Conservation (phyloP, 2,329 filamentous ascomycete genomes). For the Epichloe bromicola region DNA sequence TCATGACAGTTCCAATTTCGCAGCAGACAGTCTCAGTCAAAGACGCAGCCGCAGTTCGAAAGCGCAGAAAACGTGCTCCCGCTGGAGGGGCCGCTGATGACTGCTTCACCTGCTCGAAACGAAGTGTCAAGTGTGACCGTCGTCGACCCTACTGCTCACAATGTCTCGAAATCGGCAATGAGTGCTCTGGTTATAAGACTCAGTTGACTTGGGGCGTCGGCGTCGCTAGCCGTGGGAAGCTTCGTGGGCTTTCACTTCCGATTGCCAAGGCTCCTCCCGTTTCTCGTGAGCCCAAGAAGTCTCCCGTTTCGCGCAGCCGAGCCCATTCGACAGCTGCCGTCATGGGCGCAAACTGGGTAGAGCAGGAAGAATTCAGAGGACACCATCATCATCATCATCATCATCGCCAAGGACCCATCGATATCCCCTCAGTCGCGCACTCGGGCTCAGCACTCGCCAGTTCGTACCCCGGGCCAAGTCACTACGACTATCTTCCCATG, state of each 20-base stretch:
- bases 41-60: slow-evolving; percentile 39
- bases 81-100: slow-evolving; percentile 84
- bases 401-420: slow-evolving; percentile 18
- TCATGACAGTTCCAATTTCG: slow-evolving; percentile 37
- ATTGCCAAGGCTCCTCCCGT: slow-evolving; percentile 49
- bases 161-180: slow-evolving; percentile 81
- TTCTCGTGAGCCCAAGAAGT: slow-evolving; percentile 35
- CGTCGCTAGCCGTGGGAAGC: slow-evolving; percentile 88
- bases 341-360: slow-evolving; percentile 15
- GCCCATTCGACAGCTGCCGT: slow-evolving; percentile 30
- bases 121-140: slow-evolving; percentile 76
- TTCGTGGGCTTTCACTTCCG: slow-evolving; percentile 71
- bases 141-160: slow-evolving; percentile 89
- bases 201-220: slow-evolving; percentile 94
- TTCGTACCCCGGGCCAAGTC: slow-evolving; percentile 19
- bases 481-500: slow-evolving; percentile 38
- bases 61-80: slow-evolving; percentile 78
- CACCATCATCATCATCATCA: slow-evolving; percentile 8
- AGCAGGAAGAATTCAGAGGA: slow-evolving; percentile 21
- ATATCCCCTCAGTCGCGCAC: slow-evolving; percentile 21
- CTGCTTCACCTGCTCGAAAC: slow-evolving; percentile 85
- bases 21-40: slow-evolving; percentile 33
- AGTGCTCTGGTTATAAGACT: slow-evolving; percentile 93
- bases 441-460: slow-evolving; percentile 31
- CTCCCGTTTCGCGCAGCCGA: slow-evolving; percentile 27